These are phyloP conservation scores for Sanchytrium tribonematis DNA, from an alignment of 371 early-diverging fungal genomes.

Conservation along the genomic window DNA sequence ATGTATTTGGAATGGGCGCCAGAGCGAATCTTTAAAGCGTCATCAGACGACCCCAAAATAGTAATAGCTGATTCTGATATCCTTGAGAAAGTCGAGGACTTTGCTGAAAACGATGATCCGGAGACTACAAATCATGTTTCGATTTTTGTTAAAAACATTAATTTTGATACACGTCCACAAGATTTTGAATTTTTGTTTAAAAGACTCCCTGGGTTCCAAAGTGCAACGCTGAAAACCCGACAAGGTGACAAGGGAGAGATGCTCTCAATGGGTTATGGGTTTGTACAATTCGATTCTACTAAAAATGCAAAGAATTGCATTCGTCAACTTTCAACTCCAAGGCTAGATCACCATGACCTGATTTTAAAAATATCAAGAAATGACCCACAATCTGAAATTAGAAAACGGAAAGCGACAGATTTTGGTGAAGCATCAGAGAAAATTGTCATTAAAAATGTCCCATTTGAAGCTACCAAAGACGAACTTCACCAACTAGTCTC, in stretches of 20 bases:
- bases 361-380: background rate
- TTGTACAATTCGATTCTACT: background rate
- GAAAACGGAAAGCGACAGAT: background rate
- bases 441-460: conserved; percentile 16
- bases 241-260: background rate
- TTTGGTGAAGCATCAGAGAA: conserved; percentile 4
- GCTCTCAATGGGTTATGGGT: background rate
- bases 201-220: background rate
- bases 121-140: conserved; percentile 7
- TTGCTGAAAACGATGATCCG: background rate
- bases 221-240: background rate
- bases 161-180: conserved; percentile 31
- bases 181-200: background rate
- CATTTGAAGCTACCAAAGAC: conserved; percentile 15
- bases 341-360: background rate
- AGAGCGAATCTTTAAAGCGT: conserved; percentile 34
- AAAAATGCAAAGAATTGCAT: background rate
- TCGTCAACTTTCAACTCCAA: background rate
- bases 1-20: conserved; percentile 85
- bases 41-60: conserved; percentile 1
- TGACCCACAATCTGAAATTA: background rate
- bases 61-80: background rate
- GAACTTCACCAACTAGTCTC: conserved; percentile 11
- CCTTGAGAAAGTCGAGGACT: background rate
- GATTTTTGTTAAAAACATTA: conserved; percentile 76